These are phyloP conservation scores for Diaporthe vaccinii DNA, from an alignment of 2,329 filamentous ascomycete species.

Conservation along the genomic window DNA sequence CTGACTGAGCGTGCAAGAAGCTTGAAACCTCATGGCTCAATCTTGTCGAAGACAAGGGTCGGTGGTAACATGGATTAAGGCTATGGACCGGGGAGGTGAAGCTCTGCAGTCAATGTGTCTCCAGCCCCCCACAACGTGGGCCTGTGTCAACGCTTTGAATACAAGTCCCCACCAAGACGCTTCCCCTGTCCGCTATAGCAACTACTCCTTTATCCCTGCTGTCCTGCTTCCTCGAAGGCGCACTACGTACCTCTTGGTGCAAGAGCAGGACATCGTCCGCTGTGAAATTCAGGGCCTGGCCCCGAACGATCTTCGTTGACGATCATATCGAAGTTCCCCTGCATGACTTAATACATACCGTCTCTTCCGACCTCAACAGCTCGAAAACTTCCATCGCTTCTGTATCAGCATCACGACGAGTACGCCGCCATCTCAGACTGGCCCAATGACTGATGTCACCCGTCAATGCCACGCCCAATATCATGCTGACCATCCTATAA, in stretches of 20 bases:
- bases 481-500: conserved; percentile 40
- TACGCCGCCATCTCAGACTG: conserved; percentile 15
- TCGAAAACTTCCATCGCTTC: conserved; percentile 12
- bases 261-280: conserved; percentile 32
- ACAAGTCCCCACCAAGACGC: conserved; percentile 29
- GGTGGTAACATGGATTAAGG: conserved; percentile 36
- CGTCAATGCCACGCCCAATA: conserved; percentile 34
- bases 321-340: conserved; percentile 31
- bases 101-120: conserved; percentile 30
- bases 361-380: conserved; percentile 16
- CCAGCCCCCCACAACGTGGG: conserved; percentile 38
- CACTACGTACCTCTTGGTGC: conserved; percentile 37
- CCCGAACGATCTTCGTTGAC: conserved; percentile 34
- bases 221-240: conserved; percentile 29
- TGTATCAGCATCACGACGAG: conserved; percentile 12
- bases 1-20: conserved; percentile 6
- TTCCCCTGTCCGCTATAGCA: conserved; percentile 34
- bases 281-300: conserved; percentile 34
- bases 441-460: conserved; percentile 35
- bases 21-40: conserved; percentile 33
- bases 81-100: conserved; percentile 31
- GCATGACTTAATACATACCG: background rate
- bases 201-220: conserved; percentile 32
- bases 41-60: conserved; percentile 31
- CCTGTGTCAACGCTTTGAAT: conserved; percentile 32